Evolutionary conservation across 768 basidiomycete genomes (phyloP), one percentile per base, ranked within the genome.

Genomic region (Sutorius australiensis): DNA sequence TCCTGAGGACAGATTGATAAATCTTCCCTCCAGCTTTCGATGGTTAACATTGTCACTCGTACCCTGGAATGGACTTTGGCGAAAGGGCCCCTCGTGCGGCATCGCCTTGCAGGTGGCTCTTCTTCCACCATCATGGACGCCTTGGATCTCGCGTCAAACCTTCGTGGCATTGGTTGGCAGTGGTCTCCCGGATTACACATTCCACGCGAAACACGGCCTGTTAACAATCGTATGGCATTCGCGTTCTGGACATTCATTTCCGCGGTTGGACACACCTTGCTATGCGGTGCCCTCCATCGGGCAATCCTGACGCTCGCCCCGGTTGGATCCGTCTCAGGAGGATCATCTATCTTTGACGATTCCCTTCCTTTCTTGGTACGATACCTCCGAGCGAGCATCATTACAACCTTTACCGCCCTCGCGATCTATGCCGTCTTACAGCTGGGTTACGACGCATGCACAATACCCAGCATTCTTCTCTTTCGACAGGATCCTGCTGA

Each of bases 91-190:
- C 51, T 57, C 1, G 39, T 52, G 16, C 63, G 64, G 17, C 39
- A 45, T 19, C 21, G 53, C 31, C 59, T 57, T 28, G 27, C 27
- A 11, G 50, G 46, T 3, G 27, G 46, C 19, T 27, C 42, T 11
- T 34, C 48, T 6, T 53, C 56, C 2, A 37, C 38, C 39, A 16
- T 54, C 32, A 37, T 51, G 39, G 77, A 87, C 50, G 76, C 77
- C 2, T 56, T 76, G 13, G 83, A 86, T 49, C 73, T 87, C 17
- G 56, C 55, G 24, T 70, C 67, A 58, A 82, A 77, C 54, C 58
- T 80, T 13, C 81, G 86, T 16, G 86, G 85, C 7, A 61, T 72
- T 42, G 83, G 81, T 13, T 87, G 85, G 84, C 69, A 77, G 39
- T 85, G 82, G 78, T 80, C 82, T 2, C 57, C 66, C 28, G 55